Conservation (phyloP, 1,284 basidiomycete species). For the Singerocomus rubriflavus region DNA sequence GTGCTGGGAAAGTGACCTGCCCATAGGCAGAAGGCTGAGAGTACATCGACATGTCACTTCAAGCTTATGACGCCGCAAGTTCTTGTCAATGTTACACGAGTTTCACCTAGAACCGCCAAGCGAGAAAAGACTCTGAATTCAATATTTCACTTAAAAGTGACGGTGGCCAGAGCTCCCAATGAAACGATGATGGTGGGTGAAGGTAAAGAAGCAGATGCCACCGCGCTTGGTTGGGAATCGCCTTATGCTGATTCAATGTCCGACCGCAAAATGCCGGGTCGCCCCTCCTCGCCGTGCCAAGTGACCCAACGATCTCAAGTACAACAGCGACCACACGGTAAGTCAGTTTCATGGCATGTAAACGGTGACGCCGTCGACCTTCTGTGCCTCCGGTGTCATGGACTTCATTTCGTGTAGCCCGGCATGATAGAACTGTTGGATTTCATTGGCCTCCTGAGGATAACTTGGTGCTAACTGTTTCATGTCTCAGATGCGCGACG, state of each 20-base stretch:
- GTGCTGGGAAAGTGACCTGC: conserved; percentile 36
- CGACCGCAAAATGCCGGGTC: conserved; percentile 32
- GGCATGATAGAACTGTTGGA: conserved; percentile 27
- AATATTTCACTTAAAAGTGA: conserved; percentile 40
- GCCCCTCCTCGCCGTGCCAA: conserved; percentile 1
- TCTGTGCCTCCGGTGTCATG: background rate
- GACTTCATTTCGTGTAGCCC: conserved; percentile 3
- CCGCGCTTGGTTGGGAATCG: conserved; percentile 25
- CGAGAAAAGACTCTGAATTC: conserved; percentile 35
- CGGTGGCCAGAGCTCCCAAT: conserved; percentile 32
- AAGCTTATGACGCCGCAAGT: conserved; percentile 34
- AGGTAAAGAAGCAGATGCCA: conserved; percentile 35
- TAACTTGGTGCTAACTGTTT: conserved; percentile 17
- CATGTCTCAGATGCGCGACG: conserved; percentile 75
- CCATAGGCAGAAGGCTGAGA: conserved; percentile 42
- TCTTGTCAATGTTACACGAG: conserved; percentile 28
- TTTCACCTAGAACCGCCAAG: conserved; percentile 33
- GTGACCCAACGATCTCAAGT: conserved; percentile 24
- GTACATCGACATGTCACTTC: conserved; percentile 48
- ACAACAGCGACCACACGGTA: conserved; percentile 27
- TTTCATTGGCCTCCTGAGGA: conserved; percentile 23
- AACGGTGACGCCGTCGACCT: background rate
- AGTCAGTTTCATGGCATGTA: conserved; percentile 14
- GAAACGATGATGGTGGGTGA: conserved; percentile 50
- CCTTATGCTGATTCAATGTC: conserved; percentile 26